Conservation (phyloP, 305 asterid genomes). For the Withania somnifera region DNA sequence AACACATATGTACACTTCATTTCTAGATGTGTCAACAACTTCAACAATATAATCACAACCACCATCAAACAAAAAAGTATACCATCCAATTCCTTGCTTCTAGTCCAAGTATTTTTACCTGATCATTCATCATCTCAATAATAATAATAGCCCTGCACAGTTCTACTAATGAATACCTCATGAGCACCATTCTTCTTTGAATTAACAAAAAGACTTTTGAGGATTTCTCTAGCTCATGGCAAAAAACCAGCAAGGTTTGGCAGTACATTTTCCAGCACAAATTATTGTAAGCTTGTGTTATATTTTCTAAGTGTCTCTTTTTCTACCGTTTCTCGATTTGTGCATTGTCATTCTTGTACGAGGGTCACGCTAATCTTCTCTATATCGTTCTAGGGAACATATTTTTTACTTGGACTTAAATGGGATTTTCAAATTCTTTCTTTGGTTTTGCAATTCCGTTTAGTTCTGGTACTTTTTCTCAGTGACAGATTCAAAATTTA, state of each 20-base stretch:
- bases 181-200: constrained; percentile 16
- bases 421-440: neutral
- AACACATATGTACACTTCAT: neutral
- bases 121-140: neutral
- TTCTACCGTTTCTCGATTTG: neutral
- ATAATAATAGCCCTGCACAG: neutral
- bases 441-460: neutral
- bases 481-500: neutral
- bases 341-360: neutral
- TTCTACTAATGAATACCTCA: constrained; percentile 8
- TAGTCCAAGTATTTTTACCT: constrained; percentile 14
- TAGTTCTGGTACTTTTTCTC: neutral
- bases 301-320: too few species aligned
- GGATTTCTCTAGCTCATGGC: constrained; percentile 7
- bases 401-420: neutral
- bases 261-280: neutral
- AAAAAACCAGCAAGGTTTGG: neutral
- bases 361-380: neutral
- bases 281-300: neutral
- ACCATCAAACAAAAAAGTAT: neutral
- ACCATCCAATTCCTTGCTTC: constrained; percentile 23
- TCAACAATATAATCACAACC: constrained; percentile 8
- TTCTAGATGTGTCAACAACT: constrained; percentile 15
- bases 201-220: constrained; percentile 1
- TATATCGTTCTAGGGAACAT: neutral